Conservation (phyloP, 2,329 filamentous ascomycete genomes). For the Sarocladium kiliense region DNA sequence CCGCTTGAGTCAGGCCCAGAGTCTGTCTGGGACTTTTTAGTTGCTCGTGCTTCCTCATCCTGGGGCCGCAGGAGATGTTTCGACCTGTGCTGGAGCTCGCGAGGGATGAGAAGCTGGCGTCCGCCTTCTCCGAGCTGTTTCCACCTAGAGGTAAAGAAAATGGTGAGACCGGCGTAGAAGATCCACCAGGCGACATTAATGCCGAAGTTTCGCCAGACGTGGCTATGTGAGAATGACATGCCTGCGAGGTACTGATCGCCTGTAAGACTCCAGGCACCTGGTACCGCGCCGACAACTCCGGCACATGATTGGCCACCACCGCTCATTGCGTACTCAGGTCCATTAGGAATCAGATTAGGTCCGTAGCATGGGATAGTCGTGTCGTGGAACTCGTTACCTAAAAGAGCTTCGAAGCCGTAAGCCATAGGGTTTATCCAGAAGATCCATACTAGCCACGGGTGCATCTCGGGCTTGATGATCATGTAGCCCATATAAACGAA, state of each 20-base stretch:
- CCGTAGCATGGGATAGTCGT: constrained; percentile 47
- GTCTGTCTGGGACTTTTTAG: neutral
- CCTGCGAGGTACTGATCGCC: constrained; percentile 47
- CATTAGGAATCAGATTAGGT: constrained; percentile 18
- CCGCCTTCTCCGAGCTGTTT: constrained; percentile 27
- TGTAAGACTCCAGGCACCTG: constrained; percentile 45
- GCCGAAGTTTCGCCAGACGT: constrained; percentile 69
- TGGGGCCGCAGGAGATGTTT: neutral
- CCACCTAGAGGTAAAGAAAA: neutral
- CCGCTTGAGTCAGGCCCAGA: neutral
- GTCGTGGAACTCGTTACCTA: constrained; percentile 54
- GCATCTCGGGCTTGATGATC: constrained; percentile 40
- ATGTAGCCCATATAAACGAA: constrained; percentile 47
- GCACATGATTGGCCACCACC: constrained; percentile 46
- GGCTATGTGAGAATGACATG: constrained; percentile 37
- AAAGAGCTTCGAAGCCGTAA: constrained; percentile 59
- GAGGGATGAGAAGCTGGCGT: neutral
- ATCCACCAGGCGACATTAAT: constrained; percentile 37
- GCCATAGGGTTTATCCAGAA: constrained; percentile 45
- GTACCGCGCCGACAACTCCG: constrained; percentile 48
- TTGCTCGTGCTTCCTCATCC: neutral
- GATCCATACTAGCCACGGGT: constrained; percentile 47
- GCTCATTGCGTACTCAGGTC: constrained; percentile 13
- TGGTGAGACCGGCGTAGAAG: neutral
- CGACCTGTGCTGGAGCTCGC: neutral